Conservation (phyloP, 768 basidiomycete species). For the Leccinum rimulosum region DNA sequence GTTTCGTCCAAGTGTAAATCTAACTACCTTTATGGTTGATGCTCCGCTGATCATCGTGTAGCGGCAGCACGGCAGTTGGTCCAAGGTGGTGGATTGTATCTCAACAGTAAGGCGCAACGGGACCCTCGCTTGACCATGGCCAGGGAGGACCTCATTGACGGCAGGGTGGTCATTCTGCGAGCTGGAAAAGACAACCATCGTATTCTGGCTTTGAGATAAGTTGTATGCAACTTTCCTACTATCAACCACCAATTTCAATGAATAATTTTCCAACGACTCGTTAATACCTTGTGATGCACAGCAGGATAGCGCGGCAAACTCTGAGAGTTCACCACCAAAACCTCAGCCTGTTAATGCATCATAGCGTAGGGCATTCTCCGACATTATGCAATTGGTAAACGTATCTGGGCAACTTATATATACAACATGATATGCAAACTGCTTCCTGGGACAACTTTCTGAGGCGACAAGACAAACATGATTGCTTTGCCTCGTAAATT, state of each 20-base stretch:
- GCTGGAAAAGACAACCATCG: conserved; percentile 73
- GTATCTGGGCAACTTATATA: neutral
- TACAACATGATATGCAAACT: neutral
- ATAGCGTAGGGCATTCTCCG: too few relatives aligned
- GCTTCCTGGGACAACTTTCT: neutral
- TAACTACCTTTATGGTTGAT: neutral
- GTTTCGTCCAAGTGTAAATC: conserved; percentile 62
- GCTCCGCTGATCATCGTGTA: conserved; percentile 28
- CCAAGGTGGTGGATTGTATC: conserved; percentile 63
- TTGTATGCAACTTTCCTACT: neutral
- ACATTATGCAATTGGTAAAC: neutral
- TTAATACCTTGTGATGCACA: neutral
- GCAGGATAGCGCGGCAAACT: too few relatives aligned
- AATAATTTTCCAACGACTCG: neutral
- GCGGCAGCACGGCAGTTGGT: conserved; percentile 66
- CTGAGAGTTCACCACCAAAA: too few relatives aligned
- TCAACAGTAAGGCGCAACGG: conserved; percentile 62
- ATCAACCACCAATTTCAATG: neutral
- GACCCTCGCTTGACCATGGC: conserved; percentile 46
- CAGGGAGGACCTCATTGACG: conserved; percentile 53
- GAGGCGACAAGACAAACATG: neutral
- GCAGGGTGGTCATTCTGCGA: conserved; percentile 59
- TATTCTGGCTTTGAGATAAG: conserved; percentile 44
- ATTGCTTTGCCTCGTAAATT: neutral
- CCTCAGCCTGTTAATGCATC: too few relatives aligned